phyloP scores from a whole-genome alignment of 352 stramenopile genomes.

The Phytophthora hibernalis region DNA sequence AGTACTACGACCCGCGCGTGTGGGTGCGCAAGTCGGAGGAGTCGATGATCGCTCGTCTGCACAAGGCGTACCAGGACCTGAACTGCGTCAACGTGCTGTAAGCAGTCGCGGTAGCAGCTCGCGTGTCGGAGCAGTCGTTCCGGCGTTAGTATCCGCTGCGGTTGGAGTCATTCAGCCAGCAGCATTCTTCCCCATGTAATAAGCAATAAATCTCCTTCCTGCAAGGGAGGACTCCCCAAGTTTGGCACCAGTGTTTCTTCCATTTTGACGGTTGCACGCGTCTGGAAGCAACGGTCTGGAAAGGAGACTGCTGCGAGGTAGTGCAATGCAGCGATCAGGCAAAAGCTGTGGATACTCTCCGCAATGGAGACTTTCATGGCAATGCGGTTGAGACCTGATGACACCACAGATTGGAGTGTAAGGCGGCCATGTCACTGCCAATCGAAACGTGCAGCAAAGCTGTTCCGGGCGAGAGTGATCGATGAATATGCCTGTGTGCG shows the following conservation, averaged over 20 bases:
- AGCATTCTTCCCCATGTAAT: conserved; percentile 37
- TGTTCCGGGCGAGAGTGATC: background rate
- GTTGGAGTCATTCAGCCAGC: background rate
- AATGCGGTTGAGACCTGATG: background rate
- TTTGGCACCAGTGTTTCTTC: background rate
- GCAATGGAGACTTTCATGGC: too few relatives aligned
- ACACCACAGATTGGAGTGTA: too few relatives aligned
- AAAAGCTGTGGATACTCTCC: too few relatives aligned
- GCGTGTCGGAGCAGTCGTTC: conserved; percentile 8
- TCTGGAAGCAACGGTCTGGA: too few relatives aligned
- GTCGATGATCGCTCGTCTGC: conserved; percentile 92
- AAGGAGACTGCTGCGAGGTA: too few relatives aligned
- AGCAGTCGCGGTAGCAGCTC: conserved; percentile 7
- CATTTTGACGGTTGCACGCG: background rate
- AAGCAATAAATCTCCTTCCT: conserved; percentile 40
- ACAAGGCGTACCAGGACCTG: conserved; percentile 93
- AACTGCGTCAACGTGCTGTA: conserved; percentile 73
- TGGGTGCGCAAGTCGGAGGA: conserved; percentile 98
- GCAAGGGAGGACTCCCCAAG: conserved; percentile 40
- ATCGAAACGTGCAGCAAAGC: background rate
- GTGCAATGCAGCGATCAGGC: too few relatives aligned
- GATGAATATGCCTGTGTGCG: conserved; percentile 12
- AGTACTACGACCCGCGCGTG: conserved; percentile 99
- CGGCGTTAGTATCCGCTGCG: conserved; percentile 20
- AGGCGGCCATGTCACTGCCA: conserved; percentile 1